Evolutionary conservation across 2,329 filamentous ascomycete species (phyloP), one percentile per base, ranked within the genome.

Genomic region (Apiospora sp.): DNA sequence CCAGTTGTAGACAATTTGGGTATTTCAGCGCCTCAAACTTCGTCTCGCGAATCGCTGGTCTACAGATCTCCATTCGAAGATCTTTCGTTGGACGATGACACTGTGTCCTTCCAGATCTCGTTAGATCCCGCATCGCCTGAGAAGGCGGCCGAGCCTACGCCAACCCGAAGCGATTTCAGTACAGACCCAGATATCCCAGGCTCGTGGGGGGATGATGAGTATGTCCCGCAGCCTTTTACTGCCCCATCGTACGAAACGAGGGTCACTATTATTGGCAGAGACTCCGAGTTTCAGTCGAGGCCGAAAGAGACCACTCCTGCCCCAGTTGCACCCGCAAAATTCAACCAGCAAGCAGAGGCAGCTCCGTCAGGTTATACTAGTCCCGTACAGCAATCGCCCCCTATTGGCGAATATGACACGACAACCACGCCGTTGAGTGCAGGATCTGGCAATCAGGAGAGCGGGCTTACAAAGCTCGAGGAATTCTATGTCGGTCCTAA

Each of bases 1-100:
- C n/a, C 54, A 14, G 48, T 8, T 6, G 10, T 30, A 30, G 41
- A 58, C 34, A 64, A 64, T 37, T 22, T 64, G 22, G 58, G 77
- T 76, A 27, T 75, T 78, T 46, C 78, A 12, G 73, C 75, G 51
- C 70, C 78, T 27, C 74, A 74, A 30, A 77, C 68, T 76, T 8
- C 37, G 37, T 79, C 43, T 83, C 34, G 30, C 58, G 58, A 64
- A 37, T 41, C 81, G 74, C 79, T 82, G 12, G 84, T 87, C 68
- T 89, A 89, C 75, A 84, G 84, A 71, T 87, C 86, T 73, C 86
- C 87, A 0, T 89, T 88, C 71, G 84, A 86, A 8, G 86, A 88
- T 44, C 85, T 87, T 46, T 73, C 75, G 43, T 69, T 73, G n/a
- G 76, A 79, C 41, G 82, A 82, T 49, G 84, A 84, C 46, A 77